Evolutionary conservation across 805 yeast genomes (phyloP).

Genomic region (Candida boleticola): DNA sequence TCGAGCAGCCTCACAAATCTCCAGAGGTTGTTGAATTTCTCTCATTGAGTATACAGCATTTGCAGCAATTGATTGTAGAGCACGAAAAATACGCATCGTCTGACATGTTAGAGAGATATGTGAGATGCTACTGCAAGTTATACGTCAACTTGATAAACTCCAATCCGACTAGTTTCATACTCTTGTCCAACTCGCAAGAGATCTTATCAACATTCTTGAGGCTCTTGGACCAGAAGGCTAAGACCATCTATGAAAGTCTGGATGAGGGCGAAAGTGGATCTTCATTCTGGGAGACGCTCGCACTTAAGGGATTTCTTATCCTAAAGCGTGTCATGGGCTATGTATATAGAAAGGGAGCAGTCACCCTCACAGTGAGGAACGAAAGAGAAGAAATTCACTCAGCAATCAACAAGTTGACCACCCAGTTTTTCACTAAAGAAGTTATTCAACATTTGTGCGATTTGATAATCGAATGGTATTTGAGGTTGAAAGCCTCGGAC

Average conservation of each 20-base stretch:
- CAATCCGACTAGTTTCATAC: constrained; percentile 69
- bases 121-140: constrained; percentile 73
- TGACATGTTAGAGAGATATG: constrained; percentile 62
- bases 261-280: constrained; percentile 30
- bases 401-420: constrained; percentile 53
- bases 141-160: constrained; percentile 56
- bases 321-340: constrained; percentile 64
- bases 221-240: constrained; percentile 62
- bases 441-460: constrained; percentile 60
- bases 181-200: constrained; percentile 61
- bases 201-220: constrained; percentile 62
- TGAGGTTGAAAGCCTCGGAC: constrained; percentile 71
- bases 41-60: constrained; percentile 53
- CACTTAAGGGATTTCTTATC: constrained; percentile 62
- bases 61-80: constrained; percentile 52
- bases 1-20: constrained; percentile 64
- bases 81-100: constrained; percentile 47
- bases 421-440: constrained; percentile 56
- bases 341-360: constrained; percentile 64
- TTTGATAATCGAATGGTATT: constrained; percentile 67
- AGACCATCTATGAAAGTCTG: constrained; percentile 55
- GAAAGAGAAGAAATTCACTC: constrained; percentile 62
- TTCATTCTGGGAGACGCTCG: constrained; percentile 72
- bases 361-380: constrained; percentile 58
- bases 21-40: constrained; percentile 60